A percentile compares a stretch with the other conserved stretches of the same genome.
Evolutionary conservation across 208 protist genomes (phyloP).

Genomic region (Acanthamoeba triangularis): DNA sequence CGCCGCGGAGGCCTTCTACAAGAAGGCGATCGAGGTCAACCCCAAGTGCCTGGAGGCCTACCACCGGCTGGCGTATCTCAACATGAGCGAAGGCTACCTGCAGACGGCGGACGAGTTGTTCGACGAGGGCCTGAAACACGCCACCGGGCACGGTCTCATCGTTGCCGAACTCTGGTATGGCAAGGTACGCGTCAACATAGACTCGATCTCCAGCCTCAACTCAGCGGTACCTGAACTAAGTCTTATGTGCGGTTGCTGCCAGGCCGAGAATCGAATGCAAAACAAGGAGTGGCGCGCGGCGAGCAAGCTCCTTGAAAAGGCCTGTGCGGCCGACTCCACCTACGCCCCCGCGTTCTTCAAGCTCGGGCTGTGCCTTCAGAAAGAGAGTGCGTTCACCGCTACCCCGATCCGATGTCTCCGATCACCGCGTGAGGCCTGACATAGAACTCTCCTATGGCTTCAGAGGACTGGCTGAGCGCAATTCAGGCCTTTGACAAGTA

Average conservation of each 20-base stretch:
- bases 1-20: not conserved
- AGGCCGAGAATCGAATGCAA: not conserved
- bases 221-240: not conserved
- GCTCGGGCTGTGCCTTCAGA: not conserved
- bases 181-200: not conserved
- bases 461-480: constrained; percentile 15
- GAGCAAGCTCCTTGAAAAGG: not conserved
- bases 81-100: constrained; percentile 28
- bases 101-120: not conserved
- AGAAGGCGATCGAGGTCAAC: constrained; percentile 41
- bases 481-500: constrained; percentile 6
- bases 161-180: constrained; percentile 41
- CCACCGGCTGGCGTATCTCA: constrained; percentile 52
- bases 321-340: not conserved
- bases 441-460: no score
- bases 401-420: not conserved
- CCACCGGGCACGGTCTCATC: not conserved
- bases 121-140: not conserved
- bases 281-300: not conserved
- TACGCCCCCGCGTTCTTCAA: constrained; percentile 32
- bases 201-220: not conserved
- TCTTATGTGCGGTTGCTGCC: no score
- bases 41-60: constrained; percentile 58
- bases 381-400: not conserved
- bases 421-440: no score